Conservation (phyloP, 148 eudicot species). For the Camellia sinensis region DNA sequence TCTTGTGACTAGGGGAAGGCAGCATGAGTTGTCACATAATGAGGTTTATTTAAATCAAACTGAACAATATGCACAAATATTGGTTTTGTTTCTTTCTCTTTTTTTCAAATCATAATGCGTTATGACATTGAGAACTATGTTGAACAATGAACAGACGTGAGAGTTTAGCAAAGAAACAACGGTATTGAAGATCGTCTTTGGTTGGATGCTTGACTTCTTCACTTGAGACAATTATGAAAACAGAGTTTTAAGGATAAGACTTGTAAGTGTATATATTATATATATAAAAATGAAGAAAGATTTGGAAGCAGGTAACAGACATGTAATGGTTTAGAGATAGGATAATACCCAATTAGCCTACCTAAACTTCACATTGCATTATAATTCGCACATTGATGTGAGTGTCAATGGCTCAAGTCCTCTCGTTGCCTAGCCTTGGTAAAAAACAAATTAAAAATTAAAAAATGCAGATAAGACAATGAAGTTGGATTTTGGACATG, state of each 20-base stretch:
- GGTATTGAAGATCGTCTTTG: background rate
- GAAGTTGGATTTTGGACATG: no score
- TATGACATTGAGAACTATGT: background rate
- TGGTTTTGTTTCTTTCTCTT: background rate
- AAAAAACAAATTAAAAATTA: no score
- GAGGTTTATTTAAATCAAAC: background rate
- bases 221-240: background rate
- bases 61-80: background rate
- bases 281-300: no score
- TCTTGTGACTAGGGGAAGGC: background rate
- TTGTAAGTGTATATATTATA: background rate
- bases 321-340: no score
- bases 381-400: no score
- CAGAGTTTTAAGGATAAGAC: background rate
- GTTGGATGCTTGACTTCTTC: background rate
- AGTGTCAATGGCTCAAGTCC: no score
- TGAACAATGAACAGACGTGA: background rate
- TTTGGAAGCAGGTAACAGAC: no score
- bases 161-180: background rate
- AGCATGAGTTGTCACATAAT: background rate
- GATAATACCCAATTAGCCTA: background rate
- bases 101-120: background rate
- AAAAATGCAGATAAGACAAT: background rate
- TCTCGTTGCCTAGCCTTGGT: no score
- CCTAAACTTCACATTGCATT: no score